Evolutionary conservation across 2,329 filamentous ascomycete genomes (phyloP).

Genomic region (Hypoxylon sp.): DNA sequence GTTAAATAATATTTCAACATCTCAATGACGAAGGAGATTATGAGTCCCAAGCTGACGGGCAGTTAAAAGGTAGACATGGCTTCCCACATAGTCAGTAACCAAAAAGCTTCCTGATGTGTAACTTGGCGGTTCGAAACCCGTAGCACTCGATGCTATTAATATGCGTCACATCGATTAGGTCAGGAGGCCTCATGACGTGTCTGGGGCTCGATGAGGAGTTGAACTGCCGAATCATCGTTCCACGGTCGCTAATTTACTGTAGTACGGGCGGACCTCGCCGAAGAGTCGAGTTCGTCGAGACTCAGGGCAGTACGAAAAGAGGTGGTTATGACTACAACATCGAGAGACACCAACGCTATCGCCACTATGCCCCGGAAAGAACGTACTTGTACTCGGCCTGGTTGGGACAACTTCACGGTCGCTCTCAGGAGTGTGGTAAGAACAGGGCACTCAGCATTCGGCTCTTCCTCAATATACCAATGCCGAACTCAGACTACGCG

Average conservation of each 20-base stretch:
- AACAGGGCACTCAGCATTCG: too few relatives aligned
- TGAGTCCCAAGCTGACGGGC: conserved; percentile 3
- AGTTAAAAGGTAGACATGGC: neutral
- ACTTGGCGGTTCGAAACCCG: neutral
- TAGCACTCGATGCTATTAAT: neutral
- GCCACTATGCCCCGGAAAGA: too few relatives aligned
- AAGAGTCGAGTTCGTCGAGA: conserved; percentile 33
- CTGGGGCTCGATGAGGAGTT: neutral
- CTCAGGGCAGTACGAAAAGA: neutral
- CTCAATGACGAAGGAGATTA: neutral
- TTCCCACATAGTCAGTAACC: neutral
- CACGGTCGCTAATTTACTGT: neutral
- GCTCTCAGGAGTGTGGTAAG: too few relatives aligned
- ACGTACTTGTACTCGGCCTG: too few relatives aligned
- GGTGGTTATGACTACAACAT: neutral
- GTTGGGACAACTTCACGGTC: too few relatives aligned
- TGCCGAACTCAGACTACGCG: neutral
- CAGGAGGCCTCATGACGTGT: neutral
- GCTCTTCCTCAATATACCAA: neutral
- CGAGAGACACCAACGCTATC: neutral
- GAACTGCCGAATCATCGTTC: neutral
- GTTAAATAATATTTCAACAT: conserved; percentile 1
- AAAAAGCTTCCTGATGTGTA: neutral
- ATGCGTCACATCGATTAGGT: neutral
- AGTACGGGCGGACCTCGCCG: neutral